Percentiles rank a stretch among this genome's conserved stretches.
phyloP scores from a whole-genome alignment of 108 stramenopile genomes.

The Bacterosira constricta region DNA sequence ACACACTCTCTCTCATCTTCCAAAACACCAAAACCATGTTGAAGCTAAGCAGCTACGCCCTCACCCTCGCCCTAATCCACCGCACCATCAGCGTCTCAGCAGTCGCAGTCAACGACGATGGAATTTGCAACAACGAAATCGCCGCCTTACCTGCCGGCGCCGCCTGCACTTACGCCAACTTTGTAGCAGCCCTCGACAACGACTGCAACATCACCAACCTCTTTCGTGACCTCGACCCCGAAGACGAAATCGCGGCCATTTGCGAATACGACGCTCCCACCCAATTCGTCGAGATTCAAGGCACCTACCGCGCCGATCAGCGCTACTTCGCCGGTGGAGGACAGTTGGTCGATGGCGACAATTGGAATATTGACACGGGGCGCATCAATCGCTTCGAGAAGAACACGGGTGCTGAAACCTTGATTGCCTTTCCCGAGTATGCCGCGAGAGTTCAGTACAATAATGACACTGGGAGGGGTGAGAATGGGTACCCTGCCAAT shows the following conservation, averaged over 20 bases:
- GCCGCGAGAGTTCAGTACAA: constrained; percentile 28
- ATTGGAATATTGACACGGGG: constrained; percentile 14
- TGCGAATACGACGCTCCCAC: constrained; percentile 29
- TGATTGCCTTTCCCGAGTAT: constrained; percentile 38
- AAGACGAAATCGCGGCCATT: constrained; percentile 8
- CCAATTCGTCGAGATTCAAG: constrained; percentile 37
- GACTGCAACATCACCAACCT: neutral
- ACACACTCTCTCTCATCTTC: neutral
- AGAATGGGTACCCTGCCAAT: constrained; percentile 34
- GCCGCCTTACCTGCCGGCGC: neutral
- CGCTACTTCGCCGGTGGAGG: constrained; percentile 28
- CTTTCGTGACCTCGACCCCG: neutral
- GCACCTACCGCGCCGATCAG: constrained; percentile 16
- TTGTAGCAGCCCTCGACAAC: neutral
- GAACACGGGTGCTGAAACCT: neutral
- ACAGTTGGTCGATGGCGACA: constrained; percentile 1
- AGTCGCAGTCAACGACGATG: too few relatives aligned
- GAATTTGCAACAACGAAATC: too few relatives aligned
- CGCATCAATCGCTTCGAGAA: constrained; percentile 16
- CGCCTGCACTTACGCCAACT: neutral
- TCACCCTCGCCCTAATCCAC: neutral
- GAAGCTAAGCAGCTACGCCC: neutral
- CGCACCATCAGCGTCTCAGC: too few relatives aligned
- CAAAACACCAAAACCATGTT: neutral
- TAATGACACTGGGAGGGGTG: constrained; percentile 2